Conservation (phyloP, 2,329 filamentous ascomycete species). For the Colletotrichum navitas region DNA sequence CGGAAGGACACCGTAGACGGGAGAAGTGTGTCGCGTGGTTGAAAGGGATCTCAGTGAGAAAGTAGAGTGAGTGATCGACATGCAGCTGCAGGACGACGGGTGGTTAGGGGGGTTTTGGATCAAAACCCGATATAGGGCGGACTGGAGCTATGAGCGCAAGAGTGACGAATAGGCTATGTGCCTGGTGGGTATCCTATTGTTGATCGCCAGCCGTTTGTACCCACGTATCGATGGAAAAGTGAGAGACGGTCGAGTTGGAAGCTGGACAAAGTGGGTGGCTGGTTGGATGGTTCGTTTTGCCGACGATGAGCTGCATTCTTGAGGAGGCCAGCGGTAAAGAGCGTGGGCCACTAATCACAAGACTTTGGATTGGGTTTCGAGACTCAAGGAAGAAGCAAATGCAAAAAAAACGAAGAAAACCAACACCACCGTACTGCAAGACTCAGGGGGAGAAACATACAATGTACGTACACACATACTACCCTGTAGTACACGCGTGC, state of each 20-base stretch:
- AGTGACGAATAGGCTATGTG: constrained; percentile 8
- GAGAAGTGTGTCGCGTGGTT: constrained; percentile 15
- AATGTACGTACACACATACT: background rate
- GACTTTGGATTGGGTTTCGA: background rate
- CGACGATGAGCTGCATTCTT: constrained; percentile 4
- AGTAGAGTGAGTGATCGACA: constrained; percentile 25
- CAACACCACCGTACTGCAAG: background rate
- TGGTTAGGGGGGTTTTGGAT: constrained; percentile 27
- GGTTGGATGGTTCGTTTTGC: constrained; percentile 4
- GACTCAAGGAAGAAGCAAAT: constrained; percentile 3
- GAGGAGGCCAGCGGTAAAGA: background rate
- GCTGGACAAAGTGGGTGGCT: constrained; percentile 6
- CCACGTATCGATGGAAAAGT: background rate
- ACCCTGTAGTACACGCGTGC: no score
- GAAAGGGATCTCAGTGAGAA: constrained; percentile 23
- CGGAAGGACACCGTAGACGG: background rate
- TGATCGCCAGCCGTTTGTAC: background rate
- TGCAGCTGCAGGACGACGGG: constrained; percentile 27
- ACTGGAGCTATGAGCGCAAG: background rate
- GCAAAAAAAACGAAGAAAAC: background rate
- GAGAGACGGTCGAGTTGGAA: background rate
- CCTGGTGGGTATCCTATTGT: background rate
- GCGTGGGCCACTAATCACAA: no score
- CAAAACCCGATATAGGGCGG: background rate
- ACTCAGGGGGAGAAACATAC: background rate